A percentile compares a stretch with the other conserved stretches of the same genome.
Conservation (phyloP, 257 asterid genomes). For the Nicotiana tabacum region DNA sequence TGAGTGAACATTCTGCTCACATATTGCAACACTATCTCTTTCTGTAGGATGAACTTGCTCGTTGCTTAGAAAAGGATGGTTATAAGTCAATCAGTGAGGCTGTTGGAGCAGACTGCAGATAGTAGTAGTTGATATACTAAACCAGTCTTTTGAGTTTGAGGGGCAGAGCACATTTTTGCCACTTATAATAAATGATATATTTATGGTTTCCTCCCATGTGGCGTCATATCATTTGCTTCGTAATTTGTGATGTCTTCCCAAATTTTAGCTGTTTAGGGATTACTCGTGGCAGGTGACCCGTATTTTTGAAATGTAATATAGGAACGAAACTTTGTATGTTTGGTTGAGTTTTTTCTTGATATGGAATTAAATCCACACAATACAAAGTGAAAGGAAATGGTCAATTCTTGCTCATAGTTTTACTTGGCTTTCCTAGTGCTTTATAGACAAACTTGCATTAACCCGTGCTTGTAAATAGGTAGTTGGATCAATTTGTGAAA, state of each 20-base stretch:
- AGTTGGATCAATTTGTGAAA: too few relatives aligned
- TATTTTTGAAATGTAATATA: not conserved
- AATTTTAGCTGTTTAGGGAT: not conserved
- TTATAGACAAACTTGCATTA: too few relatives aligned
- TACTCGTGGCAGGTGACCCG: slow-evolving; percentile 6
- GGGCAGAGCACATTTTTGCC: slow-evolving; percentile 4
- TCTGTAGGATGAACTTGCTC: slow-evolving; percentile 72
- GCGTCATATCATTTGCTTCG: not conserved
- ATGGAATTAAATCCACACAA: not conserved
- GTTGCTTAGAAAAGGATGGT: slow-evolving; percentile 80
- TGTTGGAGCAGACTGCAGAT: slow-evolving; percentile 83
- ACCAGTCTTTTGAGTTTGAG: not conserved
- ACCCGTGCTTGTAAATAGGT: too few relatives aligned
- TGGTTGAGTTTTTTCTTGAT: not conserved
- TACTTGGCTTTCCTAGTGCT: not conserved
- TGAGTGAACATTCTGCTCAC: not conserved
- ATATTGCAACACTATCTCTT: not conserved
- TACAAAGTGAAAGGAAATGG: not conserved
- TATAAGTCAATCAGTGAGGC: slow-evolving; percentile 79
- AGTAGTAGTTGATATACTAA: slow-evolving; percentile 24
- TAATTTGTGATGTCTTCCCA: not conserved
- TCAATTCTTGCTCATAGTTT: not conserved
- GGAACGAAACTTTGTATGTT: slow-evolving; percentile 12
- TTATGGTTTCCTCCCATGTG: not conserved
- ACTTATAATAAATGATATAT: not conserved